These are phyloP conservation scores for Leccinum subgranulosum DNA, from an alignment of 768 basidiomycete species.

Conservation along the genomic window DNA sequence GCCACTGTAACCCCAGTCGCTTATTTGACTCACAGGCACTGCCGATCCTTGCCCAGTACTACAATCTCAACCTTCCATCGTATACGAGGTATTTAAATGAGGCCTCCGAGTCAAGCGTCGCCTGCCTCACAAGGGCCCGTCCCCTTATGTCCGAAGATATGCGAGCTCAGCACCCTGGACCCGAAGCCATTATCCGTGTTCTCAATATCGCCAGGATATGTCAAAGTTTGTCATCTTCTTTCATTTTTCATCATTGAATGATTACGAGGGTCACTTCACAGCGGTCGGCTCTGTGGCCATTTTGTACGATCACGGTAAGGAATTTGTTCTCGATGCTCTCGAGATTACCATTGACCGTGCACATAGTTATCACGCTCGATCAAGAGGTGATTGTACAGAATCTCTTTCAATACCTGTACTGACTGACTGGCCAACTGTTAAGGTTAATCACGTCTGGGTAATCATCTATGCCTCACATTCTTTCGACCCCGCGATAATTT, in stretches of 20 bases:
- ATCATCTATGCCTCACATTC: too few relatives aligned
- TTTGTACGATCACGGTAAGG: constrained; percentile 1
- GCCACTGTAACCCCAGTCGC: too few relatives aligned
- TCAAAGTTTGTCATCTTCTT: background rate
- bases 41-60: too few relatives aligned
- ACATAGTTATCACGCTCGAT: constrained; percentile 5
- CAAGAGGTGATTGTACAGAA: background rate
- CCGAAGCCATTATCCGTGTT: background rate
- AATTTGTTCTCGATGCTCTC: background rate
- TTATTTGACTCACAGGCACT: too few relatives aligned
- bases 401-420: background rate
- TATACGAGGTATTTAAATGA: background rate
- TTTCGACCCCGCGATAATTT: background rate
- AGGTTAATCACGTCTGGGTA: background rate
- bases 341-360: background rate
- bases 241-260: background rate
- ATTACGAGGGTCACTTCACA: background rate
- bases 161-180: background rate
- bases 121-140: background rate
- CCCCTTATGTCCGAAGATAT: background rate
- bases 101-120: background rate
- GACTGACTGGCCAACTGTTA: background rate
- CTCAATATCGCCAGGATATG: background rate
- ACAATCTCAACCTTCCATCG: background rate
- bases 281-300: background rate